These are phyloP conservation scores for Echria macrotheca DNA, from an alignment of 495 filamentous ascomycete genomes.

Conservation along the genomic window DNA sequence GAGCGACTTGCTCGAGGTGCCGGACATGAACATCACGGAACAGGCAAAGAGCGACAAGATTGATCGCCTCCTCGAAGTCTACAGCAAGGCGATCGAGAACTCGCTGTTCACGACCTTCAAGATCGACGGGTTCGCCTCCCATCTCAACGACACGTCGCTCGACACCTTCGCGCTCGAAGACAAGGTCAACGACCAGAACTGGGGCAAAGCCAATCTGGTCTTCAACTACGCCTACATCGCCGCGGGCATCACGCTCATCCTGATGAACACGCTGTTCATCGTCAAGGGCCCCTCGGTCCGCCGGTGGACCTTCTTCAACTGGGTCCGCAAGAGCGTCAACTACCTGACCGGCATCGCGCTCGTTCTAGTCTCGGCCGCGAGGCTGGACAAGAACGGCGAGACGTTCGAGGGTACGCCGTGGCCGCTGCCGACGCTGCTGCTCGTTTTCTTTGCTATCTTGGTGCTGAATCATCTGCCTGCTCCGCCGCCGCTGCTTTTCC, in stretches of 20 bases:
- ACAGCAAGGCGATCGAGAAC: background rate
- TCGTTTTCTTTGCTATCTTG: constrained; percentile 31
- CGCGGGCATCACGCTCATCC: background rate
- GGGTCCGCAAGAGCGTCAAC: constrained; percentile 31
- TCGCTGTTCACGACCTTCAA: background rate
- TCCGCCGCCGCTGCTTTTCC: constrained; percentile 24
- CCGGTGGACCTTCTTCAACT: constrained; percentile 31
- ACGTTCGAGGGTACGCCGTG: constrained; percentile 29
- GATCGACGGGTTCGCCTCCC: background rate
- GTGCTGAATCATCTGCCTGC: constrained; percentile 32
- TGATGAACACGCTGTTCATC: constrained; percentile 30
- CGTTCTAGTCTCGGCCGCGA: constrained; percentile 26
- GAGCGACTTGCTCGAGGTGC: background rate
- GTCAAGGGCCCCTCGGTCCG: constrained; percentile 26
- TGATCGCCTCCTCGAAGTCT: background rate
- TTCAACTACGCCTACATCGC: background rate
- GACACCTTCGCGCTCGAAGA: no score
- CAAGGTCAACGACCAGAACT: background rate
- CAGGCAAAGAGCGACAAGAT: no score
- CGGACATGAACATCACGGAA: no score
- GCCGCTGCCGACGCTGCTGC: constrained; percentile 35
- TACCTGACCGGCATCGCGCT: constrained; percentile 28
- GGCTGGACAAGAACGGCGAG: constrained; percentile 13
- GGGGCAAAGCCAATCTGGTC: background rate
- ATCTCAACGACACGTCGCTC: no score